Conservation (phyloP, 1,139 yeast species). For the Candida dubliniensis region DNA sequence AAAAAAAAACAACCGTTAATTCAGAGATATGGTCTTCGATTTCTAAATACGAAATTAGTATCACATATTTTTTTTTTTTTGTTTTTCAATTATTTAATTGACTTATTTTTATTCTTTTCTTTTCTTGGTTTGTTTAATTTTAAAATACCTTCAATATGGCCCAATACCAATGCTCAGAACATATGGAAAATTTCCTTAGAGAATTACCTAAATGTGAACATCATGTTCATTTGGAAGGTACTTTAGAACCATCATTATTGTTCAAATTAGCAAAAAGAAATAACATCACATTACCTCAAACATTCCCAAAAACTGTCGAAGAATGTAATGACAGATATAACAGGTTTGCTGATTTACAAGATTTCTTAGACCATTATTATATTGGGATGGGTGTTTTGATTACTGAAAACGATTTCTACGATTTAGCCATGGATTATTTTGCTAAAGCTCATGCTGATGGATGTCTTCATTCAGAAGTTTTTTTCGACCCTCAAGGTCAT, state of each 20-base stretch:
- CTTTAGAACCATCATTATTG: conserved; percentile 68
- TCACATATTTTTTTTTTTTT: too few species aligned
- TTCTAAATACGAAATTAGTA: too few species aligned
- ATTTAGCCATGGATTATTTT: conserved; percentile 75
- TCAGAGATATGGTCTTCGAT: too few species aligned
- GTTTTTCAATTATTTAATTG: not conserved
- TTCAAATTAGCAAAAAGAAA: conserved; percentile 66
- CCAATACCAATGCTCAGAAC: conserved; percentile 17
- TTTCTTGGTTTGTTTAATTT: not conserved
- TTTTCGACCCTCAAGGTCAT: conserved; percentile 85
- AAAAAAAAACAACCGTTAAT: not conserved
- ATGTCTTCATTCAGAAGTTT: conserved; percentile 65
- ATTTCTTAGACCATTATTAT: conserved; percentile 74
- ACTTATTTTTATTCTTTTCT: not conserved
- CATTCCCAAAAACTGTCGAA: conserved; percentile 55
- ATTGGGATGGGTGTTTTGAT: conserved; percentile 74
- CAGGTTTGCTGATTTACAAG: conserved; percentile 66
- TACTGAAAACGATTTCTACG: conserved; percentile 64
- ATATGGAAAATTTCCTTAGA: conserved; percentile 44
- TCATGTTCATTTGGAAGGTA: conserved; percentile 80
- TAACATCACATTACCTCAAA: conserved; percentile 52
- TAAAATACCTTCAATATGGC: conserved; percentile 3
- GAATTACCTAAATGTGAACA: conserved; percentile 84
- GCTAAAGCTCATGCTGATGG: conserved; percentile 61
- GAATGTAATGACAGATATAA: conserved; percentile 59